These are phyloP conservation scores for Sporothrix brunneoviolacea DNA, from an alignment of 2,329 filamentous ascomycete species.

Conservation along the genomic window DNA sequence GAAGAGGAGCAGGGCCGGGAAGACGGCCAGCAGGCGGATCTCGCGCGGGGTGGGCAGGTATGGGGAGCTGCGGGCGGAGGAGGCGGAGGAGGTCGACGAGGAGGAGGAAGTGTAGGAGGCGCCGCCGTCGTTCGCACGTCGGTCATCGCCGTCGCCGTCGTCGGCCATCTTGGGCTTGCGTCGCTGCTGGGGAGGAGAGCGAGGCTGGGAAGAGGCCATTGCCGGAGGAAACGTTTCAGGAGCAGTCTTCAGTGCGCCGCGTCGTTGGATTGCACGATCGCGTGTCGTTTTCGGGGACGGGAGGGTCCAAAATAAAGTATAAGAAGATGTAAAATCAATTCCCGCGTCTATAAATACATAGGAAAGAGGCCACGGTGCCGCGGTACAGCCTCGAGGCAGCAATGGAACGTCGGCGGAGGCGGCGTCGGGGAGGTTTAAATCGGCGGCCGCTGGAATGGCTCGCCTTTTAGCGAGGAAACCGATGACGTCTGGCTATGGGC, in stretches of 20 bases:
- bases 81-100: not conserved
- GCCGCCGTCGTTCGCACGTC: not conserved
- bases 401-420: constrained; percentile 2
- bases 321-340: not conserved
- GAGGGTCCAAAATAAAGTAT: not conserved
- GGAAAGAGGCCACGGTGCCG: constrained; percentile 2
- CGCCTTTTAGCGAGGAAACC: too few species aligned
- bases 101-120: not conserved
- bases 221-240: not conserved
- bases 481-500: not conserved
- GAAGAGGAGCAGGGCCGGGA: constrained; percentile 71
- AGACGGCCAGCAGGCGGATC: constrained; percentile 56
- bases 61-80: constrained; percentile 2
- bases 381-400: not conserved
- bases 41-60: constrained; percentile 67
- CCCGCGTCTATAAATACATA: not conserved
- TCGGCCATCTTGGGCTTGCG: constrained; percentile 14
- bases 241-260: too few species aligned
- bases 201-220: constrained; percentile 7
- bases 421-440: not conserved
- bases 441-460: too few species aligned
- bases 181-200: constrained; percentile 6
- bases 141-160: too few species aligned
- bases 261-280: too few species aligned
- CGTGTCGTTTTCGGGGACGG: not conserved